Conservation (phyloP, 2,329 filamentous ascomycete species). For the Colletotrichum lupini region DNA sequence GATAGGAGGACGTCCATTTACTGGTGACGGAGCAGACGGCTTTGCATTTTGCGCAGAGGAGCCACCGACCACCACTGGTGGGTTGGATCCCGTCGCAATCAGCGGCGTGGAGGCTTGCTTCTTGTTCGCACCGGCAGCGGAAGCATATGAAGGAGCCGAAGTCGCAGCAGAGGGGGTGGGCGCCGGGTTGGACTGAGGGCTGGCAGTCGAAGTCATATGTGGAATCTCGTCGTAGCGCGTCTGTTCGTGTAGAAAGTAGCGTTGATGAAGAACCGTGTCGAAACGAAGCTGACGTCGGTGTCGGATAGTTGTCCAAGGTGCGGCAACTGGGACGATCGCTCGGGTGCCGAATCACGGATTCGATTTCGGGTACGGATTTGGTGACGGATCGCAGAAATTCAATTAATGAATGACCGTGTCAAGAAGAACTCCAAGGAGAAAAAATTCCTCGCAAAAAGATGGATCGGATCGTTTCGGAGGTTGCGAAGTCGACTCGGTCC, state of each 20-base stretch:
- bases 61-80: slow-evolving; percentile 66
- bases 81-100: slow-evolving; percentile 69
- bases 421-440: neutral
- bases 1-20: slow-evolving; percentile 86
- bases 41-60: slow-evolving; percentile 67
- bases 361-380: slow-evolving; percentile 31
- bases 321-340: slow-evolving; percentile 30
- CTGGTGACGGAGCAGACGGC: slow-evolving; percentile 76
- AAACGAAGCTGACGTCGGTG: slow-evolving; percentile 5
- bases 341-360: slow-evolving; percentile 45
- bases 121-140: slow-evolving; percentile 72
- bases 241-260: slow-evolving; percentile 2
- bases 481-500: slow-evolving; percentile 23
- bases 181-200: slow-evolving; percentile 67
- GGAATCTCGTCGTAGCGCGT: slow-evolving; percentile 43
- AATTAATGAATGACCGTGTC: slow-evolving; percentile 34
- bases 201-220: slow-evolving; percentile 72
- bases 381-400: slow-evolving; percentile 26
- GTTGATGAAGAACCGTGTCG: slow-evolving; percentile 25
- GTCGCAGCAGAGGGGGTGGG: slow-evolving; percentile 65
- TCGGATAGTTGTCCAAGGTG: slow-evolving; percentile 30
- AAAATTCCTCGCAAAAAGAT: slow-evolving; percentile 12
- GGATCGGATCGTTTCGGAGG: slow-evolving; percentile 7
- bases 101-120: slow-evolving; percentile 71
- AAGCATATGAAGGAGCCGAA: slow-evolving; percentile 73